phyloP scores from a whole-genome alignment of 2,329 filamentous ascomycete genomes.

The Trichoderma brevicompactum region DNA sequence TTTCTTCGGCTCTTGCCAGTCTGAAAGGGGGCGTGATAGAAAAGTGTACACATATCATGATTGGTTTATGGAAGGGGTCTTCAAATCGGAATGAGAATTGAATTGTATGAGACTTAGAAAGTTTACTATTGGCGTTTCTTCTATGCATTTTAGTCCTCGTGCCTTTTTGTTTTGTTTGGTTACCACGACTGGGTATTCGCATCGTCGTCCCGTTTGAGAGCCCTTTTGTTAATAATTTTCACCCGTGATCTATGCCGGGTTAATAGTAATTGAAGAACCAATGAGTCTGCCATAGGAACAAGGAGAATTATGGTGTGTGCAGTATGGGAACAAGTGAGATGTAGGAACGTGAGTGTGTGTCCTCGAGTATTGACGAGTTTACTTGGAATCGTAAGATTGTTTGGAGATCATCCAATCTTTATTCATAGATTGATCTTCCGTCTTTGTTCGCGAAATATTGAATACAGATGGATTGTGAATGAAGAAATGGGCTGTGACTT shows the following conservation, averaged over 20 bases:
- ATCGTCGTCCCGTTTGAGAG: background rate
- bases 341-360: too few relatives aligned
- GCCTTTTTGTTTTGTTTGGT: slow-evolving; percentile 14
- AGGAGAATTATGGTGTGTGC: background rate
- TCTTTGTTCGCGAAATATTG: background rate
- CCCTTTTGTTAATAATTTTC: background rate
- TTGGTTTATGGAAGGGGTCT: slow-evolving; percentile 40
- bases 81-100: slow-evolving; percentile 38
- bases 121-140: background rate
- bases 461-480: background rate
- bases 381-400: too few relatives aligned
- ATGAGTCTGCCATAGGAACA: background rate
- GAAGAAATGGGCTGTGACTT: background rate
- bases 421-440: background rate
- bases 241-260: background rate
- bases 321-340: too few relatives aligned
- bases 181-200: background rate
- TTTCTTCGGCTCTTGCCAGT: slow-evolving; percentile 29
- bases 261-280: background rate
- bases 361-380: too few relatives aligned
- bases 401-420: too few relatives aligned
- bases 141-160: slow-evolving; percentile 28
- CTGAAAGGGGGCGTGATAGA: slow-evolving; percentile 38
- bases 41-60: slow-evolving; percentile 50
- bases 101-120: slow-evolving; percentile 34